A percentile compares a stretch with the other conserved stretches of the same genome.
Conservation (phyloP, 108 stramenopile species). For the Cyclostephanos tholiformis region DNA sequence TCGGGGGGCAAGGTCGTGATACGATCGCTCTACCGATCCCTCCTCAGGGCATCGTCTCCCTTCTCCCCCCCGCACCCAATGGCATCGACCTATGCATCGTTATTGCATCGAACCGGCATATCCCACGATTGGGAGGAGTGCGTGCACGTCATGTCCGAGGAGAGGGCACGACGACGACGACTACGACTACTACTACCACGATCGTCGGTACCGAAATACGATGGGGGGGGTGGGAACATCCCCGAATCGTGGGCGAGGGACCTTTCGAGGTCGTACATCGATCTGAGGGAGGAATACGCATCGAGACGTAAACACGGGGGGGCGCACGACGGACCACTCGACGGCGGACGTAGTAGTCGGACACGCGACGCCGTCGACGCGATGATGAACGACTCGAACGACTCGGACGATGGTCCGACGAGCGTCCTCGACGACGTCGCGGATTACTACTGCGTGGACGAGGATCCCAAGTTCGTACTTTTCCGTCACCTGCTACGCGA, state of each 20-base stretch:
- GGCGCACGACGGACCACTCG: conserved; percentile 20
- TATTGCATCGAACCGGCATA: conserved; percentile 66
- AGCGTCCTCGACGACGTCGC: too few relatives aligned
- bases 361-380: conserved; percentile 29
- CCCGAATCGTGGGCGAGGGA: conserved; percentile 41
- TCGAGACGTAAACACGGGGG: too few relatives aligned
- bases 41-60: conserved; percentile 65
- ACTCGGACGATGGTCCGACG: conserved; percentile 7
- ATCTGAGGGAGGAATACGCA: conserved; percentile 38
- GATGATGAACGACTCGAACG: conserved; percentile 7
- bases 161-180: not conserved
- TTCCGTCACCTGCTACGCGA: conserved; percentile 74
- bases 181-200: too few relatives aligned
- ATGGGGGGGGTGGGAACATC: not conserved
- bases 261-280: conserved; percentile 41
- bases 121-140: conserved; percentile 66
- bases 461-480: conserved; percentile 50
- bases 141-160: conserved; percentile 11
- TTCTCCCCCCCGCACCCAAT: conserved; percentile 60
- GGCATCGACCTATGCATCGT: conserved; percentile 48
- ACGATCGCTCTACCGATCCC: conserved; percentile 65
- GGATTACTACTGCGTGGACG: conserved; percentile 11
- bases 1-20: conserved; percentile 20
- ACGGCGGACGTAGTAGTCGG: not conserved
- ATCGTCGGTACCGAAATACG: too few relatives aligned